Evolutionary conservation across 1,284 basidiomycete genomes (phyloP).

Genomic region (Porogramme epimiltina): DNA sequence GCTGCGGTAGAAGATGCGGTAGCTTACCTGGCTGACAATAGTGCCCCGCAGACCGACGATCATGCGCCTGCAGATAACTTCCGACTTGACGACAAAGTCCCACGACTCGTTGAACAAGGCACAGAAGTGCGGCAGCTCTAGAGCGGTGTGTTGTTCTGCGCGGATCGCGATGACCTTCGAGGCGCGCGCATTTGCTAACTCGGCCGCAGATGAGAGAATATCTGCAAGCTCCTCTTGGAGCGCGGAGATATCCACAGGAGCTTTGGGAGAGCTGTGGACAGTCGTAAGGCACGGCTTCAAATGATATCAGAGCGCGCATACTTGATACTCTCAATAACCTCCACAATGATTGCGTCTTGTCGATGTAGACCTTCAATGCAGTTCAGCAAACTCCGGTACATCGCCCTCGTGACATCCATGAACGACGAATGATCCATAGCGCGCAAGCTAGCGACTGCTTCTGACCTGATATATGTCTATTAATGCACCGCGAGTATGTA

Average conservation of each 20-base stretch:
- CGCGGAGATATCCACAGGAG: conserved; percentile 41
- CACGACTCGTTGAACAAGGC: conserved; percentile 85
- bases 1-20: not conserved
- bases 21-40: conserved; percentile 72
- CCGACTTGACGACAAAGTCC: conserved; percentile 87
- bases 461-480: conserved; percentile 22
- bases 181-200: conserved; percentile 81
- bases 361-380: conserved; percentile 73
- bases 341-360: conserved; percentile 64
- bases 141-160: conserved; percentile 74
- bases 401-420: conserved; percentile 57
- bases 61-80: conserved; percentile 86
- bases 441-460: conserved; percentile 59
- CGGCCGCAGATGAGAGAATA: conserved; percentile 77
- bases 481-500: not conserved
- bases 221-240: conserved; percentile 69
- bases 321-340: conserved; percentile 58
- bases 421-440: conserved; percentile 74
- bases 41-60: conserved; percentile 88
- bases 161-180: conserved; percentile 81
- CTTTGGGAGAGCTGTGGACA: conserved; percentile 36
- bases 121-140: conserved; percentile 78
- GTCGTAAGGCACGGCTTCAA: conserved; percentile 1
- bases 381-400: conserved; percentile 70
- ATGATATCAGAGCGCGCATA: conserved; percentile 28